Evolutionary conservation across 108 stramenopile species (phyloP), one percentile per base, ranked within the genome.

Genomic region (Epithemia pelagica): DNA sequence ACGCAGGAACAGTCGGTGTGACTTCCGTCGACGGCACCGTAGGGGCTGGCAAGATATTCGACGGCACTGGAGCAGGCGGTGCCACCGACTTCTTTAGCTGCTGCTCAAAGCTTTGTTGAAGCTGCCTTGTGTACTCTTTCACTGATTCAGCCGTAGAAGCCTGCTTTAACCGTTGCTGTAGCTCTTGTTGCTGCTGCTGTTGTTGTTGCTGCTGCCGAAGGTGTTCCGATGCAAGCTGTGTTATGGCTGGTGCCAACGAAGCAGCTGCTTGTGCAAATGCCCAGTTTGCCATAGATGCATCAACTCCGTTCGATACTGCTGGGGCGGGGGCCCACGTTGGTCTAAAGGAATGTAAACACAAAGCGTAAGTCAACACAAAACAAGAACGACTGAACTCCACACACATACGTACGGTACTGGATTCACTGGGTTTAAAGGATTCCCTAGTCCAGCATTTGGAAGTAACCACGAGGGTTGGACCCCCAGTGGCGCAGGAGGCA

Each of bases 201-300:
- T 46, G 70, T 28, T 74, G 65, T 56, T 66, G 68, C 46, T 73
- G 71, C 32, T 74, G 73, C 28, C 68, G 72, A 3, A 66, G 53
- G 28, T 70, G 52, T 72, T 74, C 30, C 59, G 29, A 65, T 55
- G 78, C 59, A 60, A 72, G 58, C 52, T 72, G 71, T 20, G 64
- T 46, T 28, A 72, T 28, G 19, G 71, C 71, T 1, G 71, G 65
- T 1, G 59, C 26, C 37, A 72, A 66, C 28, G 71, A 66, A 22
- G 65, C 64, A 52, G 65, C 71, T 24, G 69, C 79, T 59, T 76
- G 71, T 0, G 79, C 72, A 61, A 64, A 76, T 5, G 71, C 75
- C 58, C 56, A 71, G 26, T 65, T 66, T 21, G 70, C 58, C 37
- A 46, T 46, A 5, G 37, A 10, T 10, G 37, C 15, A 10, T 46